These are phyloP conservation scores for Haematococcus lacustris DNA, from an alignment of 139 green algal genomes.

Conservation along the genomic window DNA sequence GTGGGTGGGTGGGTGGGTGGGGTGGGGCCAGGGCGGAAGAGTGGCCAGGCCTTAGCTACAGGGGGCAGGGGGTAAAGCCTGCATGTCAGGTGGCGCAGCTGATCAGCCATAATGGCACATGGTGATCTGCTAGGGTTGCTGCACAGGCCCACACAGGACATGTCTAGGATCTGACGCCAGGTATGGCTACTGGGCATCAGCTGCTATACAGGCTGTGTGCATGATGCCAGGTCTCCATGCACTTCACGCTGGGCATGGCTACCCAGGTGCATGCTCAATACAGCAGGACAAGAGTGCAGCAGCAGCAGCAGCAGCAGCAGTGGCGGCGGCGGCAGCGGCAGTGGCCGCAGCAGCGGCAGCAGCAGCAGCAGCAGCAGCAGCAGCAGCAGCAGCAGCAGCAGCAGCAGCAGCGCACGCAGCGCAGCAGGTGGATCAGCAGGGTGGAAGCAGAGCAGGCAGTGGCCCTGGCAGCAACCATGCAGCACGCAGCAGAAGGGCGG, in stretches of 20 bases:
- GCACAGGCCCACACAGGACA: background rate
- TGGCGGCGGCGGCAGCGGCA: too few species aligned
- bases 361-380: too few species aligned
- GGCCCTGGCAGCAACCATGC: too few species aligned
- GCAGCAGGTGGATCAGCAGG: background rate
- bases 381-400: background rate
- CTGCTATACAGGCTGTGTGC: background rate
- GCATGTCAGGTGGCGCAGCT: background rate
- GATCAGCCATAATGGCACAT: background rate
- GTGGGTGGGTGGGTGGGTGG: background rate
- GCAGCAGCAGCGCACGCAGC: background rate
- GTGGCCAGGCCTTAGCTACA: background rate
- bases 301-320: too few species aligned
- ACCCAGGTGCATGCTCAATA: background rate
- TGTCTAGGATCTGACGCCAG: too few species aligned
- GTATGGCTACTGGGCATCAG: background rate
- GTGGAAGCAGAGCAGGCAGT: too few species aligned
- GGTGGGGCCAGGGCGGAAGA: background rate
- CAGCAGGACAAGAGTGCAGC: background rate
- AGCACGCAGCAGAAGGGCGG: too few species aligned
- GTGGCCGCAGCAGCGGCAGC: too few species aligned
- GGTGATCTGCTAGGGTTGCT: background rate
- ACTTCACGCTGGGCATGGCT: background rate
- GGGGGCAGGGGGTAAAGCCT: background rate
- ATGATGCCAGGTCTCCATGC: background rate